Conservation (phyloP, 1,139 yeast species). For the Candida labiduridarum region DNA sequence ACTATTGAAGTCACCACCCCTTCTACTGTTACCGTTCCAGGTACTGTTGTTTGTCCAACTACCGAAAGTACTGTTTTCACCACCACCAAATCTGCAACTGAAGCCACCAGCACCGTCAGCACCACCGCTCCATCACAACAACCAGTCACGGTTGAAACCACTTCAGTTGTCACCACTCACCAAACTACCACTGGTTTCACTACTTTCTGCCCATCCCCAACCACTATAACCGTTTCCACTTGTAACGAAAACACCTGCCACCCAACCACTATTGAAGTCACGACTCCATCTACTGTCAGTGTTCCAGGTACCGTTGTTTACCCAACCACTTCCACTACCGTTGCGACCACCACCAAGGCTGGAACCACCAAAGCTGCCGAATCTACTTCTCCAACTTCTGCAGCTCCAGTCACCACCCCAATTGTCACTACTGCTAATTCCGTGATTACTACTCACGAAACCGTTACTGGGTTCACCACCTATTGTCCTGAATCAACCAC, state of each 20-base stretch:
- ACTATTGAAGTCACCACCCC: constrained; percentile 6
- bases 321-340: constrained; percentile 6
- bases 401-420: constrained; percentile 2
- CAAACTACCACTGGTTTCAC: constrained; percentile 1
- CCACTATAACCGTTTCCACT: constrained; percentile 5
- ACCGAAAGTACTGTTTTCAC: constrained; percentile 39
- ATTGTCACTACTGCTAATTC: constrained; percentile 1
- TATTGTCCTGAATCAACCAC: constrained; percentile 15
- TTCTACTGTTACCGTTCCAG: constrained; percentile 6
- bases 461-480: constrained; percentile 14
- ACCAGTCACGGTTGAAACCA: background rate
- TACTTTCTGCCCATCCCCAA: constrained; percentile 7
- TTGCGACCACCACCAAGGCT: constrained; percentile 16
- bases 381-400: constrained; percentile 1
- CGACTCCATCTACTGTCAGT: constrained; percentile 4
- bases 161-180: background rate
- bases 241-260: constrained; percentile 6
- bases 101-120: constrained; percentile 4
- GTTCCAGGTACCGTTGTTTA: constrained; percentile 12
- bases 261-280: constrained; percentile 4
- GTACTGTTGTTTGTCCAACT: constrained; percentile 25
- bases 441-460: constrained; percentile 4
- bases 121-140: constrained; percentile 4
- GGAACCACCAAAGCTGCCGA: constrained; percentile 13
- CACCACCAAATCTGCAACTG: constrained; percentile 12